These are phyloP conservation scores for Rosa chinensis DNA, from an alignment of 306 rosid genomes.

Conservation along the genomic window DNA sequence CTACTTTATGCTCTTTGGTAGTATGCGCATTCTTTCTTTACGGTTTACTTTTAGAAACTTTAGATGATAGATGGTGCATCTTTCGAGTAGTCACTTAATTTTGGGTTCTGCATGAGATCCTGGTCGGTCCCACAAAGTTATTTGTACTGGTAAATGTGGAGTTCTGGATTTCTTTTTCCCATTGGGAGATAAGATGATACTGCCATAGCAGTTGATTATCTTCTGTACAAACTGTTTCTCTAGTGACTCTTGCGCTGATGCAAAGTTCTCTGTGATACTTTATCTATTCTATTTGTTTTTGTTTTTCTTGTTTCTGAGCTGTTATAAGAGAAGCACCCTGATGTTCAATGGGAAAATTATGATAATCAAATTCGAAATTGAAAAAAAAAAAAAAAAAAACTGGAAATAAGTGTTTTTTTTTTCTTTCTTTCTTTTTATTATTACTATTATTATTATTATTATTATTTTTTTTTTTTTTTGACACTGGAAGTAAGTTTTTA, in stretches of 20 bases:
- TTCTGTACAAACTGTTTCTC: background rate
- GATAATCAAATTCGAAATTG: too few relatives aligned
- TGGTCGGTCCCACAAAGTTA: background rate
- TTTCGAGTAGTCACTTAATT: too few relatives aligned
- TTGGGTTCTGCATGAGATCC: background rate
- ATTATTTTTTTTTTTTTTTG: too few relatives aligned
- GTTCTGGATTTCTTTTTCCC: background rate
- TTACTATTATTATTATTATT: too few relatives aligned
- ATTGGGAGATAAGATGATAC: slow-evolving; percentile 18
- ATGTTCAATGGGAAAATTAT: too few relatives aligned
- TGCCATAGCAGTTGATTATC: background rate
- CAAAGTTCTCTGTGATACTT: too few relatives aligned
- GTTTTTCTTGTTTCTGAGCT: background rate
- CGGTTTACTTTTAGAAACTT: background rate
- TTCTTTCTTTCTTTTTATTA: background rate
- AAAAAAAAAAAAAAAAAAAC: too few relatives aligned
- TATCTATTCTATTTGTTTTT: too few relatives aligned
- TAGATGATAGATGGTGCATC: background rate
- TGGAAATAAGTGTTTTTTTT: too few relatives aligned
- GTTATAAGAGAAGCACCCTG: too few relatives aligned
- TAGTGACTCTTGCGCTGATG: background rate
- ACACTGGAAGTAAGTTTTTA: background rate
- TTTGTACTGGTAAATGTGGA: background rate
- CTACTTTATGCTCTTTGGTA: too few relatives aligned
- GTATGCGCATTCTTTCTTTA: background rate